These are phyloP conservation scores for Conoideocrella luteorostrata DNA, from an alignment of 2,329 filamentous ascomycete genomes.

Conservation along the genomic window DNA sequence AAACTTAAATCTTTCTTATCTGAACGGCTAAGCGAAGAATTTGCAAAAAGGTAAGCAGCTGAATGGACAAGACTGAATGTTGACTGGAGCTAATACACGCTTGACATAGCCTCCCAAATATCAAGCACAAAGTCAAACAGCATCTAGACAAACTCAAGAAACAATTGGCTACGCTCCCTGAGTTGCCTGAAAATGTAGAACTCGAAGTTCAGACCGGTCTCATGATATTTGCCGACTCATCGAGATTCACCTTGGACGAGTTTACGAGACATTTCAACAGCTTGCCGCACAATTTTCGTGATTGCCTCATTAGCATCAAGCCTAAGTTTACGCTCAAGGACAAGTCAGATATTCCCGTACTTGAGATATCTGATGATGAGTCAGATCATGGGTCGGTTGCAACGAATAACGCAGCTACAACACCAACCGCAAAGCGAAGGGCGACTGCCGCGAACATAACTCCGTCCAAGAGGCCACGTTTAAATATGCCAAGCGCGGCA, in stretches of 20 bases:
- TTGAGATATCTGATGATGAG: slow-evolving; percentile 35
- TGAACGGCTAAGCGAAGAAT: slow-evolving; percentile 45
- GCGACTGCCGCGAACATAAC: slow-evolving; percentile 21
- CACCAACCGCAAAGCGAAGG: slow-evolving; percentile 24
- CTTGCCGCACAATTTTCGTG: slow-evolving; percentile 45
- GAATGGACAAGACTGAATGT: neutral
- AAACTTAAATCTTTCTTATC: slow-evolving; percentile 47
- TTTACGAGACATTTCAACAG: slow-evolving; percentile 40
- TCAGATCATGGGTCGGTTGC: slow-evolving; percentile 23
- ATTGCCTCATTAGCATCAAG: slow-evolving; percentile 39
- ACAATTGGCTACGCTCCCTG: slow-evolving; percentile 54
- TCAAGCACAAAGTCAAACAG: slow-evolving; percentile 45
- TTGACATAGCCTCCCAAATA: slow-evolving; percentile 38
- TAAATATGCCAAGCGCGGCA: slow-evolving; percentile 12
- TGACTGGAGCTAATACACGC: slow-evolving; percentile 6
- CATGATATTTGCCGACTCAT: slow-evolving; percentile 46
- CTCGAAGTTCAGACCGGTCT: slow-evolving; percentile 57
- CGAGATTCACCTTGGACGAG: slow-evolving; percentile 44
- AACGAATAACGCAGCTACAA: slow-evolving; percentile 14
- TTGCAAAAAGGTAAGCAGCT: slow-evolving; percentile 39
- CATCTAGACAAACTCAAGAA: slow-evolving; percentile 45
- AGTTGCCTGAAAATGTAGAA: slow-evolving; percentile 62
- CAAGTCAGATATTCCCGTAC: slow-evolving; percentile 24
- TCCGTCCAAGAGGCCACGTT: slow-evolving; percentile 27
- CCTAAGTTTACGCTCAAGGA: slow-evolving; percentile 39